Conservation (phyloP, 441 rosid species). For the Viola pubescens region DNA sequence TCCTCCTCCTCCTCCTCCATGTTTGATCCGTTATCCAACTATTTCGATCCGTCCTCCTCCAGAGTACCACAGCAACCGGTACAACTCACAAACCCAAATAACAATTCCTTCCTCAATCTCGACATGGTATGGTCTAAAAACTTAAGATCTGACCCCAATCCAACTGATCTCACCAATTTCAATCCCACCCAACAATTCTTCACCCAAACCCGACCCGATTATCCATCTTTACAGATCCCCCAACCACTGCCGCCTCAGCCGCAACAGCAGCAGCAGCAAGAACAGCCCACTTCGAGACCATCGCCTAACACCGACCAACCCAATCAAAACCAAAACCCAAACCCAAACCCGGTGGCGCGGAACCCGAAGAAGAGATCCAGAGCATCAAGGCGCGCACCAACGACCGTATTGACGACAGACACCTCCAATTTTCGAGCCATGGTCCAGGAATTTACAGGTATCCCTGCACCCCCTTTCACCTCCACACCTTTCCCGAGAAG, state of each 20-base stretch:
- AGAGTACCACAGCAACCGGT: slow-evolving; percentile 23
- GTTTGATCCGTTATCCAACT: slow-evolving; percentile 35
- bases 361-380: slow-evolving; percentile 82
- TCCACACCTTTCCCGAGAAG: slow-evolving; percentile 42
- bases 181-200: slow-evolving; percentile 4
- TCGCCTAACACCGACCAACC: slow-evolving; percentile 16
- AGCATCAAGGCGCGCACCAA: slow-evolving; percentile 83
- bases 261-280: slow-evolving; percentile 21
- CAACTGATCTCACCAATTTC: slow-evolving; percentile 17
- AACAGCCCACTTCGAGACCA: slow-evolving; percentile 20
- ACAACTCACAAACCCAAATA: slow-evolving; percentile 22
- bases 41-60: slow-evolving; percentile 30
- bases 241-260: slow-evolving; percentile 17
- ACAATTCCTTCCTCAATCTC: slow-evolving; percentile 24
- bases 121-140: slow-evolving; percentile 19
- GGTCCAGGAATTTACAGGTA: slow-evolving; percentile 95
- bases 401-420: slow-evolving; percentile 83
- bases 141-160: slow-evolving; percentile 25
- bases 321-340: slow-evolving; percentile 14
- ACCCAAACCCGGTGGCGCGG: slow-evolving; percentile 17
- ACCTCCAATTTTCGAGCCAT: slow-evolving; percentile 83
- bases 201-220: too few species aligned
- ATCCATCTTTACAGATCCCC: slow-evolving; percentile 18
- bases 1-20: slow-evolving; percentile 27
- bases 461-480: slow-evolving; percentile 70